These are phyloP conservation scores for Pseudocercospora pini-densiflorae DNA, from an alignment of 2,329 filamentous ascomycete genomes.

Conservation along the genomic window DNA sequence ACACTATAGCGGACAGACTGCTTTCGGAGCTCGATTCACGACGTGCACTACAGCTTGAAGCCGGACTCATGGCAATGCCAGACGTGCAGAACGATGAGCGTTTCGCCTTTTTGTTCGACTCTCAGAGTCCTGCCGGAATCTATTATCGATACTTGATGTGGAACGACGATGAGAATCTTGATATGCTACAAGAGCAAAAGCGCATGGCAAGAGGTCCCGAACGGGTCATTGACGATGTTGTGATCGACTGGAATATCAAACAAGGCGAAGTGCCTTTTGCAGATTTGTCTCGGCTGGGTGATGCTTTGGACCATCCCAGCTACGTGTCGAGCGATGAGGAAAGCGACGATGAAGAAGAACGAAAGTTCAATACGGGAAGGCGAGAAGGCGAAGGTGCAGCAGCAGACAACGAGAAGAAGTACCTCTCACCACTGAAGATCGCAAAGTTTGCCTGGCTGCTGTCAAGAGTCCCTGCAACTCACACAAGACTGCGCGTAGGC, in stretches of 20 bases:
- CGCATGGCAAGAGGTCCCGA: constrained; percentile 43
- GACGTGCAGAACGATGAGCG: constrained; percentile 85
- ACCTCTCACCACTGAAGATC: constrained; percentile 81
- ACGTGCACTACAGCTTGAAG: constrained; percentile 81
- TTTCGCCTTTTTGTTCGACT: constrained; percentile 94
- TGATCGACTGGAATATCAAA: constrained; percentile 77
- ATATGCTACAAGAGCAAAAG: constrained; percentile 43
- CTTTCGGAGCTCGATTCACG: constrained; percentile 60
- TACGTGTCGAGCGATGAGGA: constrained; percentile 90
- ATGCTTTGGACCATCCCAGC: constrained; percentile 81
- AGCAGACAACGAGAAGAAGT: constrained; percentile 51
- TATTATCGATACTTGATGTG: constrained; percentile 95
- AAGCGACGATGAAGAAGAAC: constrained; percentile 62
- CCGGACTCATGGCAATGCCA: constrained; percentile 83
- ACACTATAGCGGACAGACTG: constrained; percentile 82
- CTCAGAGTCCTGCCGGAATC: constrained; percentile 75
- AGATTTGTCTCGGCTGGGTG: constrained; percentile 66
- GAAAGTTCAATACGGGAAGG: constrained; percentile 46
- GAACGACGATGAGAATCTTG: constrained; percentile 55
- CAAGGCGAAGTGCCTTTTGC: constrained; percentile 71
- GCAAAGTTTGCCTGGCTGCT: constrained; percentile 83
- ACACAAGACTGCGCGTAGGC: constrained; percentile 76
- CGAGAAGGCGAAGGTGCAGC: constrained; percentile 45
- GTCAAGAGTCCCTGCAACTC: constrained; percentile 76
- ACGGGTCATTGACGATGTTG: constrained; percentile 70